phyloP scores from a whole-genome alignment of 805 yeast genomes.

The Schizosaccharomyces lindneri region DNA sequence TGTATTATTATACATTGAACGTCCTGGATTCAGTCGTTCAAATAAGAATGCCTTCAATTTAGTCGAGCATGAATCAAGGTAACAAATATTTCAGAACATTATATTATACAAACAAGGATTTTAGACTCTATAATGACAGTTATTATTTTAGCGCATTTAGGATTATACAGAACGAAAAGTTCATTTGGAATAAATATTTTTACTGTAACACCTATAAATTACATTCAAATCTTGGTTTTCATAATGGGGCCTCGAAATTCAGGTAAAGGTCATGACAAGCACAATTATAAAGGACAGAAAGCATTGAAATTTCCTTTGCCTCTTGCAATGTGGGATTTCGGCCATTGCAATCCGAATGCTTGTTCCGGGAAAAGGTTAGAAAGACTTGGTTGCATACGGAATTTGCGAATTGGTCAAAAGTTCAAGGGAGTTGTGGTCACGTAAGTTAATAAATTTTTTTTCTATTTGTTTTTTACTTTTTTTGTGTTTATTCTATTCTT shows the following conservation, averaged over 20 bases:
- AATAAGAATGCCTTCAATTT: no score
- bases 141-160: no score
- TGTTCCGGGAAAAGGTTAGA: constrained; percentile 90
- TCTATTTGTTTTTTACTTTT: background rate
- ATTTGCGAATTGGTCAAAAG: constrained; percentile 74
- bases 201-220: no score
- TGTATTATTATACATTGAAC: no score
- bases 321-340: constrained; percentile 39
- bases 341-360: constrained; percentile 93
- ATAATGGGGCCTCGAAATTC: background rate
- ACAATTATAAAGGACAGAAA: background rate
- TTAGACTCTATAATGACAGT: no score
- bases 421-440: constrained; percentile 76
- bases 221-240: background rate
- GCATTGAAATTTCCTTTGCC: background rate
- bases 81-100: no score
- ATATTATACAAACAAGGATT: no score
- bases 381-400: constrained; percentile 58
- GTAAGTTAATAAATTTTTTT: constrained; percentile 6
- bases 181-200: no score
- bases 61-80: no score
- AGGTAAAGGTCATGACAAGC: background rate
- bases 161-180: no score
- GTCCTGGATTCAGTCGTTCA: no score
- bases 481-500: background rate